phyloP scores from a whole-genome alignment of 495 filamentous ascomycete species.

The Glonium stellatum region DNA sequence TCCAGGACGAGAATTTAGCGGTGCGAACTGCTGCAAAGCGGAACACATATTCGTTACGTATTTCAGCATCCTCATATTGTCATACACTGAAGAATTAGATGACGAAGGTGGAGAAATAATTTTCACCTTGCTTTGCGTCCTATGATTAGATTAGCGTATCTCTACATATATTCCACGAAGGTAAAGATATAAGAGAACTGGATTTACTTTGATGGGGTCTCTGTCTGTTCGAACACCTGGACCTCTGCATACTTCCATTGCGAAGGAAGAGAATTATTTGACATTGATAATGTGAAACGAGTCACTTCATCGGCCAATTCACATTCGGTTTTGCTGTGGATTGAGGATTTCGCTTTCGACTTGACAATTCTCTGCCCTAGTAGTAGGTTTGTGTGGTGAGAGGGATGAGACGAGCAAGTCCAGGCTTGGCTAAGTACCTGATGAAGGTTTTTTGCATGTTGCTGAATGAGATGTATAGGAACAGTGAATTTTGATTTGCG shows the following conservation, averaged over 20 bases:
- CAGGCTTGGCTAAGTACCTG: neutral
- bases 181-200: too few species aligned
- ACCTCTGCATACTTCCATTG: neutral
- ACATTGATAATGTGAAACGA: too few species aligned
- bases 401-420: neutral
- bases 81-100: neutral
- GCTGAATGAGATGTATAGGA: neutral
- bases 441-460: neutral
- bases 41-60: neutral
- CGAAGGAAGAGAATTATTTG: too few species aligned
- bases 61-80: too few species aligned
- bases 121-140: too few species aligned
- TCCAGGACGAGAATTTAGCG: neutral
- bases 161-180: too few species aligned
- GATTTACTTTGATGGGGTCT: too few species aligned
- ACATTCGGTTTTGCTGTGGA: neutral
- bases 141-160: too few species aligned
- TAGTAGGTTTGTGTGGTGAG: neutral
- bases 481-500: neutral
- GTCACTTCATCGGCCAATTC: too few species aligned
- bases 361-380: neutral
- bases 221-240: too few species aligned
- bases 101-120: too few species aligned
- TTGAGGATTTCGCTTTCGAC: too few species aligned
- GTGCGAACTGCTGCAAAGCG: neutral